These are phyloP conservation scores for Porogramme epimiltina DNA, from an alignment of 1,284 basidiomycete genomes.

Conservation along the genomic window DNA sequence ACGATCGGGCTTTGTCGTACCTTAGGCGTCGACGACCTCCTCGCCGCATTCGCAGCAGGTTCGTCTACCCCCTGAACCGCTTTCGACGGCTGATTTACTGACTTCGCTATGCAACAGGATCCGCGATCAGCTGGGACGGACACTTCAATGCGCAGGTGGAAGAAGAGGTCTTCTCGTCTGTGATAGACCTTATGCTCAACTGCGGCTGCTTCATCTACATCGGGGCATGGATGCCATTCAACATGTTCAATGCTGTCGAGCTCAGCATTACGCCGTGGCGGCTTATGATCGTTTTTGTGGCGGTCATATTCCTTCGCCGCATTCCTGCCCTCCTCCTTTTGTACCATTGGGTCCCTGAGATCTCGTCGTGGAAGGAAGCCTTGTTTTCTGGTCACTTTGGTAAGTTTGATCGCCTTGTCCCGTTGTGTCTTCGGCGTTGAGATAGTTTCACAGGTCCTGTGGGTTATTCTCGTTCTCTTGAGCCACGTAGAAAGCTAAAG, in stretches of 20 bases:
- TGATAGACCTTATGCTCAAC: conserved; percentile 86
- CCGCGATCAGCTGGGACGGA: conserved; percentile 93
- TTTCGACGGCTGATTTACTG: not conserved
- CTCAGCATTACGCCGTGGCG: conserved; percentile 76
- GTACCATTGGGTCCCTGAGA: conserved; percentile 86
- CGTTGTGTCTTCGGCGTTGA: not conserved
- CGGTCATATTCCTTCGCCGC: conserved; percentile 72
- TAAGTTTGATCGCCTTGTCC: conserved; percentile 25
- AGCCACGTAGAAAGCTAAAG: not conserved
- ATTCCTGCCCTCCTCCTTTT: conserved; percentile 76
- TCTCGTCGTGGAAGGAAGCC: conserved; percentile 77
- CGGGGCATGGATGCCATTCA: conserved; percentile 87
- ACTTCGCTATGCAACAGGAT: conserved; percentile 45
- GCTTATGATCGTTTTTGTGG: conserved; percentile 68
- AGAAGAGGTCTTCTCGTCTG: conserved; percentile 84
- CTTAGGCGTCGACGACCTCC: conserved; percentile 83
- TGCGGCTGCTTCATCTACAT: conserved; percentile 90
- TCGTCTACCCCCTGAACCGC: conserved; percentile 10
- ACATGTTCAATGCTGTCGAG: conserved; percentile 59
- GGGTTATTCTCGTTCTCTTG: conserved; percentile 22
- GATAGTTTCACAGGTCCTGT: conserved; percentile 49
- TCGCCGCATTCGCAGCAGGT: conserved; percentile 93
- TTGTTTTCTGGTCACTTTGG: conserved; percentile 89
- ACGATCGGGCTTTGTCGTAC: conserved; percentile 79
- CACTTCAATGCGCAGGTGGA: conserved; percentile 87